phyloP scores from a whole-genome alignment of 441 rosid species.

The Erysimum cheiri region DNA sequence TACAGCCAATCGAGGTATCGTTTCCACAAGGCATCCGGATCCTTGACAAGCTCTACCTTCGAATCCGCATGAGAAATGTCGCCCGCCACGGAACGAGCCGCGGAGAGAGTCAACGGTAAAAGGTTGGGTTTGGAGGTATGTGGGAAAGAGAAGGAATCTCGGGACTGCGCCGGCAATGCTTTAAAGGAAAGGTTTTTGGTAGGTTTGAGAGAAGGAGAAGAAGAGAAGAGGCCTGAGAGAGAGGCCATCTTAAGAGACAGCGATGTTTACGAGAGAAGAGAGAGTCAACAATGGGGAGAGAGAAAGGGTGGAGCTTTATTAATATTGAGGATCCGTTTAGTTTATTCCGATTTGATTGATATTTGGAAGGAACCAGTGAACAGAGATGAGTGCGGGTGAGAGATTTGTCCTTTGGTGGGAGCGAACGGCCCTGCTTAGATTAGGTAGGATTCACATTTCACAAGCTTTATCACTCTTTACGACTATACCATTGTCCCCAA shows the following conservation, averaged over 20 bases:
- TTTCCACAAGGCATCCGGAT: constrained; percentile 68
- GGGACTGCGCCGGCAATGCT: constrained; percentile 37
- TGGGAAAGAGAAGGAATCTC: constrained; percentile 45
- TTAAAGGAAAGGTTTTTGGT: constrained; percentile 36
- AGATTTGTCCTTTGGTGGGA: constrained; percentile 46
- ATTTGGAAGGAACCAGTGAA: constrained; percentile 37
- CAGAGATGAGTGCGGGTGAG: constrained; percentile 2
- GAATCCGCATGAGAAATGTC: constrained; percentile 56
- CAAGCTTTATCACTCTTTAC: constrained; percentile 11
- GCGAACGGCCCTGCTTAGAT: constrained; percentile 43
- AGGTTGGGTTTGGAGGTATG: constrained; percentile 41
- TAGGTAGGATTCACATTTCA: constrained; percentile 17
- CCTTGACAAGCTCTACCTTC: constrained; percentile 62
- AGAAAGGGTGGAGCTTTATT: constrained; percentile 8
- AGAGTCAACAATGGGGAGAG: constrained; percentile 19
- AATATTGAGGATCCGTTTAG: not conserved
- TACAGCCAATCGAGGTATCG: constrained; percentile 92
- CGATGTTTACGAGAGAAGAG: constrained; percentile 46
- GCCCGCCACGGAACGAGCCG: constrained; percentile 57
- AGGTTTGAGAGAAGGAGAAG: constrained; percentile 54
- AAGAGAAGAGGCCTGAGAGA: constrained; percentile 69
- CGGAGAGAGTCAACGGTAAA: constrained; percentile 39
- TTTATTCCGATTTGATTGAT: constrained; percentile 25
- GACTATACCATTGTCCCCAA: constrained; percentile 2
- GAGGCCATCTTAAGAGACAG: constrained; percentile 62